Evolutionary conservation across 345 rosid genomes (phyloP).

Genomic region (Dipteronia dyeriana): DNA sequence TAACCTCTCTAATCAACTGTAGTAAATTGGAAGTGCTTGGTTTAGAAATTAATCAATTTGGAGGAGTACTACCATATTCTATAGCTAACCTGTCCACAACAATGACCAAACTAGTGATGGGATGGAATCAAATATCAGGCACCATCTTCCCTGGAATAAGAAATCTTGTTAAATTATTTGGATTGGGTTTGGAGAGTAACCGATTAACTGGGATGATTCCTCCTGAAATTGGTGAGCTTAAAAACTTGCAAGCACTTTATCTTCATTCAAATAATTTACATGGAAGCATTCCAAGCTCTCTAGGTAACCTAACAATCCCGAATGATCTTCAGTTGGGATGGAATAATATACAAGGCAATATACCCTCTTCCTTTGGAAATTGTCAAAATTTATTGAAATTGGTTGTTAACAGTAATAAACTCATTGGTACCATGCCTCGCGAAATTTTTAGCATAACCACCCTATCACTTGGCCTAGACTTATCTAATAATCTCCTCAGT

Average conservation of each 20-base stretch:
- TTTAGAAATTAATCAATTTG: background rate
- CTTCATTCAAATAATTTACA: too few species aligned
- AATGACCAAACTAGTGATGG: too few species aligned
- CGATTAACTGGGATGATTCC: slow-evolving; percentile 2
- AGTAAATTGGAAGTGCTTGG: background rate
- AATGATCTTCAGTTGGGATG: fast-evolving
- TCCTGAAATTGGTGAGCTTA: background rate
- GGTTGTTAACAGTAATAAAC: too few species aligned
- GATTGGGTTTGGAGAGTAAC: background rate
- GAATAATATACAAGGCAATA: too few species aligned
- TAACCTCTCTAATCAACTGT: slow-evolving; percentile 6
- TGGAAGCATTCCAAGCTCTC: too few species aligned
- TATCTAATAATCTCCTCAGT: slow-evolving; percentile 9
- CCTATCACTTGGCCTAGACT: too few species aligned
- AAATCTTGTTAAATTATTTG: slow-evolving; percentile 23
- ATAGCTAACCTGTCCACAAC: slow-evolving; percentile 18
- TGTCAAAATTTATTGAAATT: too few species aligned
- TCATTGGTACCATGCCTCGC: too few species aligned
- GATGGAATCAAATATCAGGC: background rate
- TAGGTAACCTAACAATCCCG: too few species aligned
- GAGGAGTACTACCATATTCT: background rate
- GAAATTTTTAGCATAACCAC: too few species aligned
- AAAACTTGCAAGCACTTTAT: background rate
- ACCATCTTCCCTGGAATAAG: slow-evolving; percentile 5
- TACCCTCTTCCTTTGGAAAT: too few species aligned